A percentile compares a stretch with the other conserved stretches of the same genome.
phyloP scores from a whole-genome alignment of 1,284 basidiomycete genomes.

The Golubevia pallescens region DNA sequence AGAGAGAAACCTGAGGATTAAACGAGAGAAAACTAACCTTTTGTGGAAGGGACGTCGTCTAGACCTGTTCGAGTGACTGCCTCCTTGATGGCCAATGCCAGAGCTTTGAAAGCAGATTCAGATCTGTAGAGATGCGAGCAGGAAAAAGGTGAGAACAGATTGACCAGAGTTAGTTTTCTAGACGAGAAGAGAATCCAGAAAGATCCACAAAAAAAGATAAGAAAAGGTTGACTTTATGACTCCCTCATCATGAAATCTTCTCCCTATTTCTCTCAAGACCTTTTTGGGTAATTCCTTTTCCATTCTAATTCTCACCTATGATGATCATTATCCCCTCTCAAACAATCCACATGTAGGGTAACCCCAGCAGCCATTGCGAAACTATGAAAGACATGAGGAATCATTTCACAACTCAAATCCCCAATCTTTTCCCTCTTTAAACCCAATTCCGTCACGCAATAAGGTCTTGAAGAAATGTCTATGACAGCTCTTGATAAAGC shows the following conservation, averaged over 20 bases:
- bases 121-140: slow-evolving; percentile 11
- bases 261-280: too few species aligned
- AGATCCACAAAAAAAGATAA: too few species aligned
- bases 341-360: slow-evolving; percentile 89
- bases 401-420: slow-evolving; percentile 86
- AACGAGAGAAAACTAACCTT: slow-evolving; percentile 29
- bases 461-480: slow-evolving; percentile 96
- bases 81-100: slow-evolving; percentile 59
- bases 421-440: slow-evolving; percentile 91
- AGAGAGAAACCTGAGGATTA: too few species aligned
- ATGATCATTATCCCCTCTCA: slow-evolving; percentile 96
- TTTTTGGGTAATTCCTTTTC: too few species aligned
- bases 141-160: too few species aligned
- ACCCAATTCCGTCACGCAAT: slow-evolving; percentile 84
- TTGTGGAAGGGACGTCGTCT: slow-evolving; percentile 61
- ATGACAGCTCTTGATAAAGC: slow-evolving; percentile 87
- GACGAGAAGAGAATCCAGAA: too few species aligned
- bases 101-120: slow-evolving; percentile 62
- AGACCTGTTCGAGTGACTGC: slow-evolving; percentile 51
- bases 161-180: too few species aligned
- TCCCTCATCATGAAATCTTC: too few species aligned
- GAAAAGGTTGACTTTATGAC: too few species aligned
- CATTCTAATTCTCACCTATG: slow-evolving; percentile 92
- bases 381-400: slow-evolving; percentile 90
- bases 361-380: slow-evolving; percentile 89